Percentiles rank a stretch among this genome's conserved stretches.
phyloP scores from a whole-genome alignment of 495 filamentous ascomycete genomes.

The Penicillium atrosanguineum region DNA sequence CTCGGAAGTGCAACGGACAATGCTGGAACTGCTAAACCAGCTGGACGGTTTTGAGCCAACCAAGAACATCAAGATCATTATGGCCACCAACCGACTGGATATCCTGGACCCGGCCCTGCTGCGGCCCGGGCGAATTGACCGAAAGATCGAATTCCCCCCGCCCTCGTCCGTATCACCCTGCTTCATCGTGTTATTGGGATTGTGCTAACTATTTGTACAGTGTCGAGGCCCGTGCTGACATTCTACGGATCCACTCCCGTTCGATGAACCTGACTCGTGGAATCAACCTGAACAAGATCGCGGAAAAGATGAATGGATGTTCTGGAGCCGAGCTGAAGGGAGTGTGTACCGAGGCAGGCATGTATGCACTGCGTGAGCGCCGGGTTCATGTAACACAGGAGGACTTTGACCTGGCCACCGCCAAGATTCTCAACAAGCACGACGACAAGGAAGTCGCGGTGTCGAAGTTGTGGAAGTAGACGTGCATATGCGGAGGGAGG shows the following conservation, averaged over 20 bases:
- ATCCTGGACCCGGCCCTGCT: constrained; percentile 94
- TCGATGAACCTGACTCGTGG: constrained; percentile 98
- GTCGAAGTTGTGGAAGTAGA: constrained; percentile 89
- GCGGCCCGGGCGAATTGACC: constrained; percentile 92
- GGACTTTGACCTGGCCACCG: constrained; percentile 97
- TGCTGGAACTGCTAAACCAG: constrained; percentile 97
- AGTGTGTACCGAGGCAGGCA: constrained; percentile 94
- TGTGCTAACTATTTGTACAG: constrained; percentile 32
- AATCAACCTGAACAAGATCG: constrained; percentile 97
- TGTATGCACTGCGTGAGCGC: constrained; percentile 94
- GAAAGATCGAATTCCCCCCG: constrained; percentile 99
- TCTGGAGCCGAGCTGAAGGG: constrained; percentile 96
- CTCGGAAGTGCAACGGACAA: constrained; percentile 99
- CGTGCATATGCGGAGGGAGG: background rate
- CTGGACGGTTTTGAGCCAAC: constrained; percentile 98
- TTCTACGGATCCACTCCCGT: constrained; percentile 91
- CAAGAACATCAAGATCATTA: constrained; percentile 99
- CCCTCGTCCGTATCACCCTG: constrained; percentile 59
- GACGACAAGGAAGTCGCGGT: constrained; percentile 95
- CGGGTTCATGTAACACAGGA: constrained; percentile 98
- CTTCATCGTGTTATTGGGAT: background rate
- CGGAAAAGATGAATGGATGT: constrained; percentile 99
- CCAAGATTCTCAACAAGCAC: constrained; percentile 99
- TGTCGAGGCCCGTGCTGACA: constrained; percentile 95
- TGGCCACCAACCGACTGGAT: constrained; percentile 97